Base-by-base conservation (phyloP, 75 land plant species). In the Larix kaempferi region DNA sequence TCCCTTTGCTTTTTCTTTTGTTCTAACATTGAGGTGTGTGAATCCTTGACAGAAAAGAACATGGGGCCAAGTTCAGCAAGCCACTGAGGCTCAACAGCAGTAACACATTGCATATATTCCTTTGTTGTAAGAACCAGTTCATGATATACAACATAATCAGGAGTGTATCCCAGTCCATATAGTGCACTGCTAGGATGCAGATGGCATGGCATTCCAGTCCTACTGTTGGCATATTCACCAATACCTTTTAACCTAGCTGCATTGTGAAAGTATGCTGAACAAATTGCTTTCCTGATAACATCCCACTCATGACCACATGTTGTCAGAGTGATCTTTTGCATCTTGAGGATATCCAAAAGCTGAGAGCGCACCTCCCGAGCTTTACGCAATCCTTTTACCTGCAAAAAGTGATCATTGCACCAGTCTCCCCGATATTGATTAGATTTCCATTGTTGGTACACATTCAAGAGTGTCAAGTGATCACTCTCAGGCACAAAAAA, bases 401-500 rank as follows among this genome's bases (percentile, higher is more conserved):
- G 99, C 55, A 96, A 79, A 56, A 84, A 96, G 77, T 96, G 95
- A 80, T 96, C 99, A 78, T 90, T 90, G 66, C 99, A 96, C 99
- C 99, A 96, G 56, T 91, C 97, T 35, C 95, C 95, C 44, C 93
- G 81, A 59, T 90, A 96, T 62, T 94, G 87, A 64, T 96, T 91
- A 39, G 83, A 73, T 64, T 96, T 91, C 95, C 98, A 94, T 66
- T 91, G 99, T 71, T 87, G 86, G 77, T 96, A 96, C 17, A 96
- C 95, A 80, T 96, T 94, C 5, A 95, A 86, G 27, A 96, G 87
- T 0, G 99, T 96, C 41, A 96, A 79, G 83, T 96, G 99, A 77
- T 96, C 99, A 75, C 98, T 94, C 81, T 96, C 99, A 4, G 98
- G 99, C 15, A 96, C 95, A 81, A 96, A 96, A 74, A 96, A 96